These are phyloP conservation scores for Miamiensis avidus DNA, from an alignment of 169 alveolate genomes.

Conservation along the genomic window DNA sequence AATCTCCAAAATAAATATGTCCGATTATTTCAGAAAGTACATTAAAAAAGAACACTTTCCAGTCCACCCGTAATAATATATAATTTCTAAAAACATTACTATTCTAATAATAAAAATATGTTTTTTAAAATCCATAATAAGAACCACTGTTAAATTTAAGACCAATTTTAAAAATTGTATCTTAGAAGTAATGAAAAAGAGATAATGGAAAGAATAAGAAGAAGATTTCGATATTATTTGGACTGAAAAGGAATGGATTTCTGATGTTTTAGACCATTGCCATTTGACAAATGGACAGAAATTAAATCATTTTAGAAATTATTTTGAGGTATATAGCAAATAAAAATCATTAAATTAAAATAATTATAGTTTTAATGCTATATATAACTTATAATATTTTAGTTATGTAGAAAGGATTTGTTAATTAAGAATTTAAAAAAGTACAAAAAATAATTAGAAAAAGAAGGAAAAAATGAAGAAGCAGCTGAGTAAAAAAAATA, in stretches of 20 bases:
- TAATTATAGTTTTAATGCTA: not conserved
- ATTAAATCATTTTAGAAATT: conserved; percentile 92
- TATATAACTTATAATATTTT: not conserved
- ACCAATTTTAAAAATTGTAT: conserved; percentile 94
- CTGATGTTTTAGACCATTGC: conserved; percentile 87
- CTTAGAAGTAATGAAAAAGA: conserved; percentile 87
- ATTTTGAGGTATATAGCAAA: conserved; percentile 73
- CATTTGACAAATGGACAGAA: conserved; percentile 87
- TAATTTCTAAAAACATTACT: not conserved
- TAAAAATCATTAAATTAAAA: not conserved
- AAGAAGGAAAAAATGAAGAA: conserved; percentile 84
- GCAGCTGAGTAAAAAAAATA: conserved; percentile 57
- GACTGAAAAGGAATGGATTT: conserved; percentile 94
- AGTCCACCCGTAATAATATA: conserved; percentile 63
- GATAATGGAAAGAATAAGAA: conserved; percentile 85
- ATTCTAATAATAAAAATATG: not conserved
- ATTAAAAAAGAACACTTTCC: conserved; percentile 83
- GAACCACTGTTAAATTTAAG: conserved; percentile 64
- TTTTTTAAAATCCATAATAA: not conserved
- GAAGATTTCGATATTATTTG: conserved; percentile 94
- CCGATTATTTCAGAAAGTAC: conserved; percentile 77
- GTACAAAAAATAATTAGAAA: conserved; percentile 77
- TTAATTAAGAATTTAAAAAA: conserved; percentile 88
- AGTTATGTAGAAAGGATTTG: conserved; percentile 85
- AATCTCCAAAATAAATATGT: conserved; percentile 42